These are phyloP conservation scores for Colletotrichum brevisporum DNA, from an alignment of 2,329 filamentous ascomycete genomes.

Conservation along the genomic window DNA sequence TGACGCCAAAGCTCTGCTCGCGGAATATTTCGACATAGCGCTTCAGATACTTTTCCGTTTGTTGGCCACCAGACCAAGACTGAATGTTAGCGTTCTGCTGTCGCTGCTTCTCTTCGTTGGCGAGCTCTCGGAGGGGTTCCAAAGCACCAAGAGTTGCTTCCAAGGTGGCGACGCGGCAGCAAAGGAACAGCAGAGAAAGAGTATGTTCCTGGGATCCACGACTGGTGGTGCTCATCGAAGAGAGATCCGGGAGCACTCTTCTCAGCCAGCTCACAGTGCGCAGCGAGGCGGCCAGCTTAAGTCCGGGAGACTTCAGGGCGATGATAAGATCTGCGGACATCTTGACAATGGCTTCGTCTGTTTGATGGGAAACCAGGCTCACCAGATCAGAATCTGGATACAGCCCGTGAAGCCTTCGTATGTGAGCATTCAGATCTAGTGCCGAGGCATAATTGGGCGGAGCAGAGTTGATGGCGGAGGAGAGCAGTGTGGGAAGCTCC, in stretches of 20 bases:
- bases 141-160: slow-evolving; percentile 85
- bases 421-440: slow-evolving; percentile 93
- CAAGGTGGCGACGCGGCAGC: slow-evolving; percentile 86
- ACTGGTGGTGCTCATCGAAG: slow-evolving; percentile 40
- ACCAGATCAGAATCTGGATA: slow-evolving; percentile 86
- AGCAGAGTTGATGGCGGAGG: slow-evolving; percentile 78
- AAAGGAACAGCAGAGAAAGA: slow-evolving; percentile 86
- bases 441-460: slow-evolving; percentile 88
- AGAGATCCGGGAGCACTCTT: slow-evolving; percentile 84
- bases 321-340: slow-evolving; percentile 89
- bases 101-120: slow-evolving; percentile 82
- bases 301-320: slow-evolving; percentile 80
- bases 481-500: slow-evolving; percentile 88
- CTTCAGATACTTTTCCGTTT: slow-evolving; percentile 95
- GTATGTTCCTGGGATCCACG: slow-evolving; percentile 69
- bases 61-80: slow-evolving; percentile 81
- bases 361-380: slow-evolving; percentile 79
- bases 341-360: slow-evolving; percentile 88
- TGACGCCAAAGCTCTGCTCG: slow-evolving; percentile 95
- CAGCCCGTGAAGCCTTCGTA: slow-evolving; percentile 85
- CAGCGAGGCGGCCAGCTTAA: slow-evolving; percentile 92
- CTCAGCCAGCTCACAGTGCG: slow-evolving; percentile 93
- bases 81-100: slow-evolving; percentile 57
- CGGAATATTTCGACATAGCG: slow-evolving; percentile 97
- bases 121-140: slow-evolving; percentile 87